These are phyloP conservation scores for Mycena haematopus DNA, from an alignment of 768 basidiomycete genomes.

Conservation along the genomic window DNA sequence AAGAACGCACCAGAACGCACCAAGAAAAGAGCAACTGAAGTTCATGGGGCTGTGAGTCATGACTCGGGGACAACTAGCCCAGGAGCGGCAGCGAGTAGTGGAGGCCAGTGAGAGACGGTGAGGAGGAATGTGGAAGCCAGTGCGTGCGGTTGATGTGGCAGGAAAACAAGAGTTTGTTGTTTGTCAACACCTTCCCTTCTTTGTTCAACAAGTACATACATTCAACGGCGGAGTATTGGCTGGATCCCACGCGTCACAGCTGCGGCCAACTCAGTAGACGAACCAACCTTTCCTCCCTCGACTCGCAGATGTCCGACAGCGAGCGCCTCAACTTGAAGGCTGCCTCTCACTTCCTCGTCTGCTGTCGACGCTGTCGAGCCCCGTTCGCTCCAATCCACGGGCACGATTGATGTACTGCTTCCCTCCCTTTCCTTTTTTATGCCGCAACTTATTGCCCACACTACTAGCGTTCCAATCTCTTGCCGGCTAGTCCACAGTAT, in stretches of 20 bases:
- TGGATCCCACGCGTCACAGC: slow-evolving; percentile 64
- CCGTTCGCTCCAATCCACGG: slow-evolving; percentile 66
- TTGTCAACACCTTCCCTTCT: too few relatives aligned
- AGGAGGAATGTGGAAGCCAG: too few relatives aligned
- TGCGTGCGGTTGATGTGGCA: too few relatives aligned
- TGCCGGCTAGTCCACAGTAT: slow-evolving; percentile 71
- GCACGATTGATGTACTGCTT: slow-evolving; percentile 57
- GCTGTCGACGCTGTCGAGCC: slow-evolving; percentile 73
- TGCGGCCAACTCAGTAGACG: slow-evolving; percentile 53
- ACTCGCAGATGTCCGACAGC: slow-evolving; percentile 87
- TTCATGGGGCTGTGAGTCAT: too few relatives aligned
- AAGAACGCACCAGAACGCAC: too few relatives aligned
- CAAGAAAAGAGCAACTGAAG: too few relatives aligned
- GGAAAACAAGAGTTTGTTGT: too few relatives aligned
- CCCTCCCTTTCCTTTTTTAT: background rate
- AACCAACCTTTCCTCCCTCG: slow-evolving; percentile 80
- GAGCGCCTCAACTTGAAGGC: slow-evolving; percentile 91
- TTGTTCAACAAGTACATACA: too few relatives aligned
- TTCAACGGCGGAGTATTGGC: too few relatives aligned
- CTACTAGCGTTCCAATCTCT: slow-evolving; percentile 69
- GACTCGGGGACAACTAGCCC: too few relatives aligned
- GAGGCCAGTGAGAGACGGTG: too few relatives aligned
- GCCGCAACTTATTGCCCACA: slow-evolving; percentile 8
- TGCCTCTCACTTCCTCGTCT: slow-evolving; percentile 69
- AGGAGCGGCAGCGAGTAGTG: too few relatives aligned